These are phyloP conservation scores for Thermothelomyces thermophilus DNA, from an alignment of 2,329 filamentous ascomycete species.

Conservation along the genomic window DNA sequence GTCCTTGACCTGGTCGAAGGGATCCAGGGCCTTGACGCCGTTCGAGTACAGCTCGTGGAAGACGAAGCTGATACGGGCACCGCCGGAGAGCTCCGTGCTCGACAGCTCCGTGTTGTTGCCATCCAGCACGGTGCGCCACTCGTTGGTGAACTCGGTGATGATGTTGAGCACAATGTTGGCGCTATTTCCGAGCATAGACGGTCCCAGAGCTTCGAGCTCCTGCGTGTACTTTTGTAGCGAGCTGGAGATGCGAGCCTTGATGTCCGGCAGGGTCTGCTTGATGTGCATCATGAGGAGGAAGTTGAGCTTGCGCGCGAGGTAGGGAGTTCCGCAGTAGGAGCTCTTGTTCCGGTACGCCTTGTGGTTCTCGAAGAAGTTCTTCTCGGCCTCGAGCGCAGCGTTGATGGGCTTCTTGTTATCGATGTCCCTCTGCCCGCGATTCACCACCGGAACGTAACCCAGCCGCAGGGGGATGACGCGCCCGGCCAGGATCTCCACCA, in stretches of 20 bases:
- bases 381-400: conserved; percentile 85
- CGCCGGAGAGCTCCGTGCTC: conserved; percentile 87
- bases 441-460: conserved; percentile 93
- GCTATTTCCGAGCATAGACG: conserved; percentile 92
- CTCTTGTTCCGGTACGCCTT: conserved; percentile 98
- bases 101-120: conserved; percentile 96
- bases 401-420: conserved; percentile 96
- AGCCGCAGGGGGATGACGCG: conserved; percentile 92
- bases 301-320: conserved; percentile 93
- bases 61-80: conserved; percentile 97
- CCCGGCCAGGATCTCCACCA: conserved; percentile 95
- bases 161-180: conserved; percentile 97
- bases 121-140: conserved; percentile 92
- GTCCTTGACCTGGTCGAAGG: conserved; percentile 96
- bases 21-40: conserved; percentile 94
- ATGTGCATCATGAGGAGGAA: conserved; percentile 99
- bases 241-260: conserved; percentile 92
- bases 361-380: conserved; percentile 96
- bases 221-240: conserved; percentile 85
- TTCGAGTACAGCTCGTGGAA: conserved; percentile 99
- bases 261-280: conserved; percentile 97
- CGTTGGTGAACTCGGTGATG: conserved; percentile 97
- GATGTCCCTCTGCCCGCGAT: conserved; percentile 95
- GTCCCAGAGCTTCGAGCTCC: conserved; percentile 77
- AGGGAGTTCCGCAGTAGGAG: conserved; percentile 96